Evolutionary conservation across 352 stramenopile species (phyloP), one percentile per base, ranked within the genome.

Genomic region (Pythium aristosporum): DNA sequence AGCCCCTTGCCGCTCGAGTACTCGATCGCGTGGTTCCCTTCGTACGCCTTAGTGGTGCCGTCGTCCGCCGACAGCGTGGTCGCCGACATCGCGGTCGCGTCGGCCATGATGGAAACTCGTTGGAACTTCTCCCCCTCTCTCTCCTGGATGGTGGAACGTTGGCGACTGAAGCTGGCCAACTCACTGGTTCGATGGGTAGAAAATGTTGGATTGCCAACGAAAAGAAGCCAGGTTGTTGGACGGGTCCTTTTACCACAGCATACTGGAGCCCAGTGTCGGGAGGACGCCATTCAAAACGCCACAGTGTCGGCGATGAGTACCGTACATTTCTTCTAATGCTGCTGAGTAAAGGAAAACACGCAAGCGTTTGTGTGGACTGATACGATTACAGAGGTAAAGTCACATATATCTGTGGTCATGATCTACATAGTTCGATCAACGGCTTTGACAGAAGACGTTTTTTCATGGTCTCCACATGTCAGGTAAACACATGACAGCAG

Each of bases 1-100:
- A 67, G 54, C 51, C 32, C 61, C 36, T 67, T 67, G 44, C 61
- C 61, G 44, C 53, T 61, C 61, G 61, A 52, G 61, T 67, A 67
- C 52, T 61, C 34, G 51, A 67, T 57, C 41, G 51, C 32, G 2
- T 42, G 34, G n/a, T 67, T 57, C 43, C 32, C 61, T 9, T 46
- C 30, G 28, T 56, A 57, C 39, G 61, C 42, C 41, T 32, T 25
- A 1, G 3, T 37, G 46, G 8, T 46, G 13, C 36, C 52, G 32
- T 36, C 43, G 44, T 39, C 61, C 11, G 41, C 42, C 46, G 48
- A 52, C 41, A 53, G 23, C 50, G 41, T 52, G n/a, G 50, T 66
- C 46, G 44, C 30, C 12, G 46, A 42, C 43, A 18, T 34, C 46
- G 21, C 15, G 6, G n/a, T 53, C 32, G 39, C 16, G 53, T 62